phyloP scores from a whole-genome alignment of 768 basidiomycete species.

The Mycena metata region DNA sequence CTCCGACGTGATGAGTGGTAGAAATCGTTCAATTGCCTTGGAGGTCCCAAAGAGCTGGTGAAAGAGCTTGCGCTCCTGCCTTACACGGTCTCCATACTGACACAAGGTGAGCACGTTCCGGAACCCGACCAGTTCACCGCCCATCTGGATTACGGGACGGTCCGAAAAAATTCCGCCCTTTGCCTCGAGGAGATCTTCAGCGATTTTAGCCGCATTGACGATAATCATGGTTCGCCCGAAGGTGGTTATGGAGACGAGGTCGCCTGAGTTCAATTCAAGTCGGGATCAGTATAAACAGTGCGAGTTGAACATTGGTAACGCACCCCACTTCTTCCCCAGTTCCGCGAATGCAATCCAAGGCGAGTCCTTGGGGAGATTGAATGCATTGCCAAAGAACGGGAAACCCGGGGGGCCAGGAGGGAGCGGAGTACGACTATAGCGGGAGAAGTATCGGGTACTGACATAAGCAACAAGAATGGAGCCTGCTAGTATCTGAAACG shows the following conservation, averaged over 20 bases:
- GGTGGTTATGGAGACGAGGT: constrained; percentile 21
- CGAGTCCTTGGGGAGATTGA: neutral
- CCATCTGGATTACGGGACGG: constrained; percentile 29
- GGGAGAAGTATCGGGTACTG: neutral
- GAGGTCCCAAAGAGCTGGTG: constrained; percentile 31
- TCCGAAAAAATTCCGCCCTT: constrained; percentile 28
- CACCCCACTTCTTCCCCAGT: constrained; percentile 15
- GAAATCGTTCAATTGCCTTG: constrained; percentile 13
- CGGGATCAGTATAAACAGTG: neutral
- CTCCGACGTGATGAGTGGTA: constrained; percentile 20
- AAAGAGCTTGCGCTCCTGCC: constrained; percentile 23
- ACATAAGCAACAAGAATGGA: neutral
- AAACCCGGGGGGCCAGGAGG: constrained; percentile 20
- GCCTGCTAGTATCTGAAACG: too few relatives aligned
- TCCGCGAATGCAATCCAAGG: constrained; percentile 10
- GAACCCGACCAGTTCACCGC: constrained; percentile 33
- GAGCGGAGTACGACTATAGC: neutral
- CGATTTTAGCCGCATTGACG: constrained; percentile 20
- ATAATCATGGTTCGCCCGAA: constrained; percentile 30
- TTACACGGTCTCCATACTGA: constrained; percentile 23
- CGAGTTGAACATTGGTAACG: neutral
- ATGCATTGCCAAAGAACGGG: constrained; percentile 2
- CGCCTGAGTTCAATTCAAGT: constrained; percentile 15
- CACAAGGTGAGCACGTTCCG: constrained; percentile 7
- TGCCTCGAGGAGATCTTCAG: constrained; percentile 28